These are phyloP conservation scores for Naganishia vaughanmartiniae DNA, from an alignment of 768 basidiomycete genomes.

Conservation along the genomic window DNA sequence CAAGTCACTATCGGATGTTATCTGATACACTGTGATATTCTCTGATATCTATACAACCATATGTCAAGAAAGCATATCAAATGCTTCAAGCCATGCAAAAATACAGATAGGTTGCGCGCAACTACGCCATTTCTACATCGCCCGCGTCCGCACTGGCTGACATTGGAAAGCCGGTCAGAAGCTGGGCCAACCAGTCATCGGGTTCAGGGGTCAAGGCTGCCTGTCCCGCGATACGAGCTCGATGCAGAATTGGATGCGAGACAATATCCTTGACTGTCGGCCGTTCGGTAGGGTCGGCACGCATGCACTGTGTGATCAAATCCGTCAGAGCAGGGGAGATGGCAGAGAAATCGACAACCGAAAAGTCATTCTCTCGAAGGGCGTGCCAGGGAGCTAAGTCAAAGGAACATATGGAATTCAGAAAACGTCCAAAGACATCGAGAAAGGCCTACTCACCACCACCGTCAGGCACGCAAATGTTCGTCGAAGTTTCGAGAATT, in stretches of 20 bases:
- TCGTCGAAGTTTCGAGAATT: slow-evolving; percentile 89
- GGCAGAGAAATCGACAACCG: slow-evolving; percentile 55
- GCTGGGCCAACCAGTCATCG: slow-evolving; percentile 41
- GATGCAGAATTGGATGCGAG: slow-evolving; percentile 43
- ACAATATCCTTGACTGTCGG: slow-evolving; percentile 41
- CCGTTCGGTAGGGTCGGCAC: slow-evolving; percentile 50
- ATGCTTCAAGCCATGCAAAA: not conserved
- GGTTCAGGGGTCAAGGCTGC: slow-evolving; percentile 47
- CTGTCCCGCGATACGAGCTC: slow-evolving; percentile 40
- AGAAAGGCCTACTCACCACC: slow-evolving; percentile 56
- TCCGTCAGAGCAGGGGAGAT: slow-evolving; percentile 48
- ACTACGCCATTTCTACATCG: slow-evolving; percentile 39
- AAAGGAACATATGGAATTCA: slow-evolving; percentile 48
- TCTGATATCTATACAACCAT: slow-evolving; percentile 12
- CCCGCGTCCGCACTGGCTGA: not conserved
- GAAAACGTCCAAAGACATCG: slow-evolving; percentile 48
- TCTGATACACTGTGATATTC: not conserved
- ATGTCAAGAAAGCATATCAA: not conserved
- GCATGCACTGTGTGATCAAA: slow-evolving; percentile 49
- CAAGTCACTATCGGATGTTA: not conserved
- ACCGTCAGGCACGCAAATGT: slow-evolving; percentile 94
- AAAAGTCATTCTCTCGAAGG: slow-evolving; percentile 84
- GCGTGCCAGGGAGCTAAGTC: slow-evolving; percentile 85
- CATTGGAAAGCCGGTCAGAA: slow-evolving; percentile 36
- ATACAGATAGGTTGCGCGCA: not conserved